Evolutionary conservation across 805 yeast genomes (phyloP).

Genomic region (Saccharomyces mikatae): DNA sequence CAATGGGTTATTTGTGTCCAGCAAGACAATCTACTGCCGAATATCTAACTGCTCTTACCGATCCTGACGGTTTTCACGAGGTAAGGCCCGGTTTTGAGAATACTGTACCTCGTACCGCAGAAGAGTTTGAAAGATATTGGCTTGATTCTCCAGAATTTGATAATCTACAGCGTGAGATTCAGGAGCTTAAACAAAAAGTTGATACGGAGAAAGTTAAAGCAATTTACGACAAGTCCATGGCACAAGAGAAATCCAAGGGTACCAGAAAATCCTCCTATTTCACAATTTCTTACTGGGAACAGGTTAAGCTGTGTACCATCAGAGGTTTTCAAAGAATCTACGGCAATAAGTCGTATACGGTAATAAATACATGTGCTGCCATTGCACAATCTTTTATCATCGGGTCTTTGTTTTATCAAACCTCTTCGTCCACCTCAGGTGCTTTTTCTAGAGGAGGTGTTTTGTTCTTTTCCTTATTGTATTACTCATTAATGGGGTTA

Average conservation of each 20-base stretch:
- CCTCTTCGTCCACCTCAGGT: conserved; percentile 43
- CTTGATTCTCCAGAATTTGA: conserved; percentile 34
- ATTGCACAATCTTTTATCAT: conserved; percentile 48
- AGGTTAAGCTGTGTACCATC: conserved; percentile 40
- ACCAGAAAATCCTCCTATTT: conserved; percentile 19
- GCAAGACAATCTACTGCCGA: conserved; percentile 56
- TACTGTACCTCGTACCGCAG: conserved; percentile 47
- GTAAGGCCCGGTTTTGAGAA: conserved; percentile 38
- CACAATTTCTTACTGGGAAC: conserved; percentile 33
- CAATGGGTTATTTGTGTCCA: conserved; percentile 53
- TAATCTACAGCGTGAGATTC: conserved; percentile 38
- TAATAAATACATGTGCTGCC: conserved; percentile 24
- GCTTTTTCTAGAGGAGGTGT: conserved; percentile 62
- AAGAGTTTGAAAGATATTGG: conserved; percentile 45
- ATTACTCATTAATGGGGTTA: conserved; percentile 42
- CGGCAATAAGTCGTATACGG: conserved; percentile 50
- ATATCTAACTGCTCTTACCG: conserved; percentile 52
- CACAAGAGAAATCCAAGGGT: conserved; percentile 24
- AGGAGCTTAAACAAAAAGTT: conserved; percentile 22
- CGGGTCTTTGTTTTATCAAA: conserved; percentile 55
- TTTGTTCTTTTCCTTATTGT: conserved; percentile 51
- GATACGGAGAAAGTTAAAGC: conserved; percentile 30
- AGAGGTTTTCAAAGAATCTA: conserved; percentile 49
- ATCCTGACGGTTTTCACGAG: conserved; percentile 40
- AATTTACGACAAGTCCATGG: conserved; percentile 26